Evolutionary conservation across 805 yeast species (phyloP), one percentile per base, ranked within the genome.

Genomic region (Saturnispora serradocipensis): DNA sequence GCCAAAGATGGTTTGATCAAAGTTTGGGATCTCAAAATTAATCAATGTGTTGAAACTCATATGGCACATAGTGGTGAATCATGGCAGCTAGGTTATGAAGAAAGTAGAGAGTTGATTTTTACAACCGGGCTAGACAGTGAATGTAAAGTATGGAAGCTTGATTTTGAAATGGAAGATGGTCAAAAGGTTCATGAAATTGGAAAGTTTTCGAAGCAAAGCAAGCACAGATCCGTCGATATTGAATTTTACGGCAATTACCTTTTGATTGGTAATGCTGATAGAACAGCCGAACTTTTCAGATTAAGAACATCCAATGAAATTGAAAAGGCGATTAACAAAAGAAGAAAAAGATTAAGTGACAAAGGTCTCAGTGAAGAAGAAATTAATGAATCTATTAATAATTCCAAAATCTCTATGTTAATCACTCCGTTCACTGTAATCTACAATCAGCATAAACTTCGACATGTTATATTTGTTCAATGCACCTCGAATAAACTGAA

Each of bases 11-110:
- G 98, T 0, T 71, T 89, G 46, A 75, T 93, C 58, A 93, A 93
- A 65, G 68, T 93, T 35, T 93, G 99, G 99, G 98, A 93, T 62
- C 68, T 93, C 59, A 84, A 82, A 60, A 71, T 93, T 4, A 88
- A 86, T 64, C 95, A 88, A 65, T 88, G 97, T 68, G 72, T 89
- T 5, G 99, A 93, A 65, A 90, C 98, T 1, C 97, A 90, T 64
- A 81, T 89, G 55, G 96, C 97, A 0, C 96, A 88, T 64, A 75
- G 86, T 22, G 90, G 91, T 53, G 98, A 93, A 67, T 88, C 97
- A 70, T 93, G 98, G 98, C 72, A 86, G 3, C 66, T 89, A 61
- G 86, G 80, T 3, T 64, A 81, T 18, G 67, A 67, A 24, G 51
- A 61, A 5, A 52, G 61, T 10, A 59, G 58, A 42, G 67, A 64